Base-by-base conservation (phyloP, 2,329 filamentous ascomycete species). In the Metarhizium sp. region DNA sequence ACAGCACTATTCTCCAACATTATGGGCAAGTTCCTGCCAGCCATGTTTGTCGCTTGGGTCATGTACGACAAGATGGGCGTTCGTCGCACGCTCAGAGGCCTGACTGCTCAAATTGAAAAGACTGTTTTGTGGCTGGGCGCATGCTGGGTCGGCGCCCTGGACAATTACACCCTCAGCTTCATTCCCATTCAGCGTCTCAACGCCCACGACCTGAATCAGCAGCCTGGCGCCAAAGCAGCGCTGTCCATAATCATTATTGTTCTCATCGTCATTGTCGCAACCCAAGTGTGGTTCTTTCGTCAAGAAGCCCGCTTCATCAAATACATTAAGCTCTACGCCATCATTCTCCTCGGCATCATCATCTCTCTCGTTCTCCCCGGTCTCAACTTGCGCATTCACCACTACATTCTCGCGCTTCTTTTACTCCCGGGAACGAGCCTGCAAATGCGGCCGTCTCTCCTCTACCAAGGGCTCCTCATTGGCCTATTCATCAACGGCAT, bases 101-200 rank as follows among this genome's bases (percentile, higher is more conserved):
- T 96, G 2, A 86, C 82, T 0, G 90, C 92, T 0, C 92, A 96
- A 66, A 64, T 96, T 47, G 92, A 96, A 66, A 96, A 95, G 76
- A 89, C 90, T 0, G 71, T 97, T 2, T 77, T 97, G 32, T 97
- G 91, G 87, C 77, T 99, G 1, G 92, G 92, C 1, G 86, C 85
- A 7, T 91, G 88, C 66, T 99, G 95, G 87, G 83, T 96, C 43
- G 94, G 92, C 16, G 86, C 90, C 1, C 73, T 99, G 61, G 92
- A 92, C 65, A 97, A 97, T 71, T 95, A 96, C 71, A 97, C 94
- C 0, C 90, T 99, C 65, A 88, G 90, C 63, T 87, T 89, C 72
- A 96, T 99, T 58, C 94, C 94, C 0, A 94, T 99, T 61, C 84
- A 91, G 69, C 86, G 94, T 2, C 78, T 99, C n/a, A 97, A 89